Conservation (phyloP, 257 asterid genomes). For the Forsythia viridissima region DNA sequence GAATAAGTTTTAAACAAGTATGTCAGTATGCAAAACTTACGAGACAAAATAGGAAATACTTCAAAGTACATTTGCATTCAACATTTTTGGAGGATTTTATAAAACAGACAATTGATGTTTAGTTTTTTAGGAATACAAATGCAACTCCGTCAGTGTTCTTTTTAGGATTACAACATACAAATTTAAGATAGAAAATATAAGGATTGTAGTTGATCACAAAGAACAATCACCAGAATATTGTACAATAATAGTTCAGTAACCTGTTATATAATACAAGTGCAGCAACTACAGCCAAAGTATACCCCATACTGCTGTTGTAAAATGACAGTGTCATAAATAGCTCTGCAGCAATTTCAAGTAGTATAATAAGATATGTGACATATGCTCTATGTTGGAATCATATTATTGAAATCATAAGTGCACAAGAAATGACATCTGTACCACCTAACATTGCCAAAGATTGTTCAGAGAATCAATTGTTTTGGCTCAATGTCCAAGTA, state of each 20-base stretch:
- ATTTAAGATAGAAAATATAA: not conserved
- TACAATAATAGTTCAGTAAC: not conserved
- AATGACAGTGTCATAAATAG: not conserved
- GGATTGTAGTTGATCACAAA: not conserved
- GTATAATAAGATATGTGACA: too few relatives aligned
- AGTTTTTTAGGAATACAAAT: not conserved
- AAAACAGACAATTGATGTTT: not conserved
- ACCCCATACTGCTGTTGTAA: not conserved
- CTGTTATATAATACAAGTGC: not conserved
- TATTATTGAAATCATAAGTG: not conserved
- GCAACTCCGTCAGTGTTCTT: not conserved
- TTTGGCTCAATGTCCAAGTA: not conserved
- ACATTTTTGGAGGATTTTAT: not conserved
- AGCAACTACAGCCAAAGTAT: not conserved
- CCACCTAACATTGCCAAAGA: not conserved
- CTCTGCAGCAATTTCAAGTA: not conserved
- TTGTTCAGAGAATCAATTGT: not conserved
- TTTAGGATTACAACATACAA: not conserved
- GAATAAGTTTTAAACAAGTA: not conserved
- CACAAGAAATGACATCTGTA: not conserved
- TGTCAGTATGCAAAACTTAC: not conserved
- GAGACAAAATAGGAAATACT: not conserved
- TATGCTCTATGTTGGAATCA: not conserved
- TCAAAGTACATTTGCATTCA: not conserved
- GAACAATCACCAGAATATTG: not conserved